These are phyloP conservation scores for Aureoboletus auriporus DNA, from an alignment of 768 basidiomycete genomes.

Conservation along the genomic window DNA sequence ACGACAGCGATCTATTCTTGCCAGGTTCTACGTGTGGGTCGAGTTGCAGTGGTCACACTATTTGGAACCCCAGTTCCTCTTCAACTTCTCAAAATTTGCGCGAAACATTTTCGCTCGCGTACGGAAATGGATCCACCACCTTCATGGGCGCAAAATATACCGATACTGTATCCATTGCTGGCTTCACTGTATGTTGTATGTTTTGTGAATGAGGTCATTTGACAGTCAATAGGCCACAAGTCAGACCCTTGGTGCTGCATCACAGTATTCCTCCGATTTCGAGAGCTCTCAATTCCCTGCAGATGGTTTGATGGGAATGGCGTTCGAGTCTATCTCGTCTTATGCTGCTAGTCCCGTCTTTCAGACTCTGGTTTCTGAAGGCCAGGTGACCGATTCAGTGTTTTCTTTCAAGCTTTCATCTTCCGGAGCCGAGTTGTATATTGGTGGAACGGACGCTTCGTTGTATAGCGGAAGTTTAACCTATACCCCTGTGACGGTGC, in stretches of 20 bases:
- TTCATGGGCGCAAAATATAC: constrained; percentile 2
- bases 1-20: constrained; percentile 23
- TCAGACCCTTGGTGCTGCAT: constrained; percentile 5
- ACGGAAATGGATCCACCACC: background rate
- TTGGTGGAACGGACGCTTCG: constrained; percentile 44
- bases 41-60: constrained; percentile 24
- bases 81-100: constrained; percentile 2
- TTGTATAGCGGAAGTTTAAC: constrained; percentile 43
- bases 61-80: constrained; percentile 25
- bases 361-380: constrained; percentile 37
- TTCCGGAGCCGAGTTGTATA: constrained; percentile 37
- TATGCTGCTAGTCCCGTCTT: constrained; percentile 34
- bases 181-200: constrained; percentile 3
- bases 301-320: constrained; percentile 35
- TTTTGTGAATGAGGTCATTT: background rate
- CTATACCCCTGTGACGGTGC: constrained; percentile 10
- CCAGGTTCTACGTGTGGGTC: constrained; percentile 16
- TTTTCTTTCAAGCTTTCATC: constrained; percentile 47
- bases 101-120: background rate
- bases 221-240: background rate
- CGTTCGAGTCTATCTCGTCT: constrained; percentile 33
- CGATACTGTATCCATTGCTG: constrained; percentile 6
- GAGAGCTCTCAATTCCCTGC: background rate
- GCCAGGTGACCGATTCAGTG: constrained; percentile 25
- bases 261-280: background rate